Base-by-base conservation (phyloP, 805 yeast genomes). In the Candida khao-thaluensis region DNA sequence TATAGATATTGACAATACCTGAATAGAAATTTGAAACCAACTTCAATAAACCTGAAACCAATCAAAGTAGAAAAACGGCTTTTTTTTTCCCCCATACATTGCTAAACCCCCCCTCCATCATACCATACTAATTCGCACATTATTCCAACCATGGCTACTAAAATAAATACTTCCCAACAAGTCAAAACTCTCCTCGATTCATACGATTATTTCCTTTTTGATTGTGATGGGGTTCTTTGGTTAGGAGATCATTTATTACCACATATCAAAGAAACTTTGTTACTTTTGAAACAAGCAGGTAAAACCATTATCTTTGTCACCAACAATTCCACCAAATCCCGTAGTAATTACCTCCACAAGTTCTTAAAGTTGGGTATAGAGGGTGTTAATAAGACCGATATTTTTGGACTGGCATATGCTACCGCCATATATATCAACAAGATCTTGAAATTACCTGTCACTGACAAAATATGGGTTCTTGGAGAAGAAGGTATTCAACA, bases 141-240 rank as follows among this genome's bases (percentile, higher is more conserved):
- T n/a, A n/a, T n/a, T n/a, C n/a, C n/a, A n/a, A n/a, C n/a, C n/a
- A 51, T 52, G 56, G 41, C 53, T 14, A 27, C 34, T n/a, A 52
- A 52, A 31, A 32, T 51, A 10, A 37, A 38, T 7, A 38, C 36
- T 7, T 43, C 45, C 40, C 68, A 66, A 15, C 74, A 74, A 23
- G 84, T 76, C 4, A 62, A 74, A 37, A 54, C 64, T 6, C 64
- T 93, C 33, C 62, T 93, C 7, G 76, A 73, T 48, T 56, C 71
- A 37, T 85, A 83, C 59, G 96, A 89, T 56, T 88, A 86, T 43
- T 91, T 90, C 53, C 67, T 93, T 49, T 93, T 93, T 58, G 99
- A 93, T 56, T 93, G 99, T 66, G 99, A 93, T 58, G 99, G 99
- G 22, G 99, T 93, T 4, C 70, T 93, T 43, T 93, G 99, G 99